Conservation (phyloP, 192 early-diverging fungal genomes). For the Umbelopsis sp. region DNA sequence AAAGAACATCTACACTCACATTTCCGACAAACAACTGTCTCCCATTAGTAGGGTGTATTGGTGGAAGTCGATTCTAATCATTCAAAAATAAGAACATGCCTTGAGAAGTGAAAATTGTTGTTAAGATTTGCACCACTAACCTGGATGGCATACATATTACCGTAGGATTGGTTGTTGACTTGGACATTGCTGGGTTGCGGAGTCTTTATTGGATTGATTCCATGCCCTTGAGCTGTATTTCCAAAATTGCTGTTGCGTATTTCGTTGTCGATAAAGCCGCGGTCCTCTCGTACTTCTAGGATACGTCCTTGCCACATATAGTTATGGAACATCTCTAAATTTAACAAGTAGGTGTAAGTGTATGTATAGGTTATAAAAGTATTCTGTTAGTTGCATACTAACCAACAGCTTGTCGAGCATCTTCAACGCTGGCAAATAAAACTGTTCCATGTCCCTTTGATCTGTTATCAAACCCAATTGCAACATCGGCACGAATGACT, state of each 20-base stretch:
- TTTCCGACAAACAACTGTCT: constrained; percentile 77
- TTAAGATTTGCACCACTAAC: background rate
- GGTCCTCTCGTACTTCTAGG: constrained; percentile 75
- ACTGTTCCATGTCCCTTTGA: constrained; percentile 78
- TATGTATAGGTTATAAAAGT: background rate
- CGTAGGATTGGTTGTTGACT: background rate
- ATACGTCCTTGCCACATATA: constrained; percentile 71
- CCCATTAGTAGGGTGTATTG: constrained; percentile 11
- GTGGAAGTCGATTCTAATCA: background rate
- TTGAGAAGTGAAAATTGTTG: no score
- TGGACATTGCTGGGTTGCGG: background rate
- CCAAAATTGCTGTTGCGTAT: background rate
- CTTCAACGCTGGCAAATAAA: constrained; percentile 63
- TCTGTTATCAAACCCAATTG: constrained; percentile 52
- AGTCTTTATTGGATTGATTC: background rate
- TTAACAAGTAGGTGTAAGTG: background rate
- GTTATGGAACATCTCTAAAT: constrained; percentile 59
- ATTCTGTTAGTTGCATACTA: background rate
- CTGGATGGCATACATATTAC: background rate
- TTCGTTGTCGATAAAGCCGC: constrained; percentile 50
- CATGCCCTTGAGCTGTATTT: background rate
- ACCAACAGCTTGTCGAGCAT: constrained; percentile 70
- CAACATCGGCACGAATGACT: constrained; percentile 68
- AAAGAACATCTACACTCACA: constrained; percentile 44
- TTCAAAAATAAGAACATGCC: background rate